phyloP scores from a whole-genome alignment of 176 grass and related monocot species.

The Chrysopogon serrulatus region DNA sequence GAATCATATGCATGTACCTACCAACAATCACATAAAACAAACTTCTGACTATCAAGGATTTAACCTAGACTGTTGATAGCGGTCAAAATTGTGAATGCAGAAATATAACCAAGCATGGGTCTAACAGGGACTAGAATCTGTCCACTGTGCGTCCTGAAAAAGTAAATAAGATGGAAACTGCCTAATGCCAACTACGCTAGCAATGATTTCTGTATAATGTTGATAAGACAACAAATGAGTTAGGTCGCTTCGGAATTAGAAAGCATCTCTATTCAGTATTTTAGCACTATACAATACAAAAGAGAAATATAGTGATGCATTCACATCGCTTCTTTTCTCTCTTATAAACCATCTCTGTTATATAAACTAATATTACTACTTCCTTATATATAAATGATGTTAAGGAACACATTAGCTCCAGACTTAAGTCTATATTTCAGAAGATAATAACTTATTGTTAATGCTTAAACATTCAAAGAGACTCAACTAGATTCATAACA shows the following conservation, averaged over 20 bases:
- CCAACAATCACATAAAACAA: slow-evolving; percentile 3
- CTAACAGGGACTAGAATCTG: background rate
- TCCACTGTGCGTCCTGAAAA: background rate
- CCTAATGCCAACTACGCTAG: background rate
- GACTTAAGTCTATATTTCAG: background rate
- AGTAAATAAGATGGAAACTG: background rate
- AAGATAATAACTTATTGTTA: background rate
- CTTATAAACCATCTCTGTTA: background rate
- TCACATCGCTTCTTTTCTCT: background rate
- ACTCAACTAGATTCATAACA: background rate
- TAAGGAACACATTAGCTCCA: background rate
- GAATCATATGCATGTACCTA: background rate
- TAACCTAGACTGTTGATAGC: background rate
- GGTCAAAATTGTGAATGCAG: background rate
- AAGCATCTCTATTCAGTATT: background rate
- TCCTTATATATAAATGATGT: background rate
- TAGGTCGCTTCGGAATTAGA: background rate
- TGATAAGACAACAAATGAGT: background rate
- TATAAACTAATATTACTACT: background rate
- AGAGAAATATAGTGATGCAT: background rate
- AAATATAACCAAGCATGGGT: background rate
- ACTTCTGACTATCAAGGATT: background rate
- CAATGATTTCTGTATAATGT: background rate
- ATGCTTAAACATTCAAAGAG: background rate
- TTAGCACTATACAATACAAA: slow-evolving; percentile 1